phyloP scores from a whole-genome alignment of 2,329 filamentous ascomycete genomes.

The Alternaria gansuensis region DNA sequence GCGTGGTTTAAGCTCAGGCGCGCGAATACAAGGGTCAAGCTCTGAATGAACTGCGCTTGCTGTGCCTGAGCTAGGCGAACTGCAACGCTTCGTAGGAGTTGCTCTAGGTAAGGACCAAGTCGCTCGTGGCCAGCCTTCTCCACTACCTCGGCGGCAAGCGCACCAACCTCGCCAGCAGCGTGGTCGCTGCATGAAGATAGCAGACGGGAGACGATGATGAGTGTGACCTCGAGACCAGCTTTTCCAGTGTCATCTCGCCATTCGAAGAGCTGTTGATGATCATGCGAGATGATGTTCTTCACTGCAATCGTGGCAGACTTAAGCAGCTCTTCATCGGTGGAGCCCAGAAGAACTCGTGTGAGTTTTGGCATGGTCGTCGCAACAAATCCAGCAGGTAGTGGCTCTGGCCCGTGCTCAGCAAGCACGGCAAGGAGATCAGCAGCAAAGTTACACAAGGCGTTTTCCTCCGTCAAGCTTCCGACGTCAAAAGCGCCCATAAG shows the following conservation, averaged over 20 bases:
- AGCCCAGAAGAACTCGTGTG: conserved; percentile 80
- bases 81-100: conserved; percentile 89
- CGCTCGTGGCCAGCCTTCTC: conserved; percentile 93
- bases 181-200: conserved; percentile 85
- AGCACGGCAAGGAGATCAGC: conserved; percentile 84
- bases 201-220: conserved; percentile 91
- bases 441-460: conserved; percentile 84
- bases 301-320: conserved; percentile 85
- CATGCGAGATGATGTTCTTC: conserved; percentile 88
- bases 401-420: conserved; percentile 82
- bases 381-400: conserved; percentile 86
- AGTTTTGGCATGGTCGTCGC: conserved; percentile 87
- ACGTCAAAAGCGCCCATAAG: conserved; percentile 90
- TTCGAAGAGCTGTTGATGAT: conserved; percentile 85
- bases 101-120: conserved; percentile 86
- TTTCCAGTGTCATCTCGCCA: conserved; percentile 83
- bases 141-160: conserved; percentile 90
- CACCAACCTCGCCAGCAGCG: conserved; percentile 93
- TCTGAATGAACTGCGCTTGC: conserved; percentile 91
- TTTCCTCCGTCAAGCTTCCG: conserved; percentile 83
- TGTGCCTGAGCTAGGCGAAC: conserved; percentile 82
- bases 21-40: conserved; percentile 92
- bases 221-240: conserved; percentile 84
- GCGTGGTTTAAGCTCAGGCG: conserved; percentile 85
- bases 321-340: conserved; percentile 86